Evolutionary conservation across 1,284 basidiomycete genomes (phyloP).

Genomic region (Clitocybe nebularis): DNA sequence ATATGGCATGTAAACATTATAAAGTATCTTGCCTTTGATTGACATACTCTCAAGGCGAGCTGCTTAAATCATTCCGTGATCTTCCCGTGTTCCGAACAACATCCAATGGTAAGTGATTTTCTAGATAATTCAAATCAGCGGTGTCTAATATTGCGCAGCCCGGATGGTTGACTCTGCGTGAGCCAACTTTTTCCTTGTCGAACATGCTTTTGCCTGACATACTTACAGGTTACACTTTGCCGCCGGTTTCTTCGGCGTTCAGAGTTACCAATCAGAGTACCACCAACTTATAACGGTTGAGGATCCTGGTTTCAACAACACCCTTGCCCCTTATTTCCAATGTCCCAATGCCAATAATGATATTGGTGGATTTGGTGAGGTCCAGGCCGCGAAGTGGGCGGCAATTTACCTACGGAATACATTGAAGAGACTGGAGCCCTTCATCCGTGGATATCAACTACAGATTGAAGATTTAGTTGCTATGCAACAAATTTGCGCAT

Average conservation of each 20-base stretch:
- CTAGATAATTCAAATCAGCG: neutral
- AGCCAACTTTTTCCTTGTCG: neutral
- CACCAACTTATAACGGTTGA: constrained; percentile 53
- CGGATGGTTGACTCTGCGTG: neutral
- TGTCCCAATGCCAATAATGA: constrained; percentile 40
- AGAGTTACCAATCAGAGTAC: constrained; percentile 40
- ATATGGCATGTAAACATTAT: constrained; percentile 48
- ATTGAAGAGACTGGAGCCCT: constrained; percentile 40
- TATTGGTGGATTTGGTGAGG: constrained; percentile 24
- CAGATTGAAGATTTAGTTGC: constrained; percentile 39
- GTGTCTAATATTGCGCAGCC: neutral
- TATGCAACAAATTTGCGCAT: constrained; percentile 55
- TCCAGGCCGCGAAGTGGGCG: constrained; percentile 41
- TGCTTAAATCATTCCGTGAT: constrained; percentile 48
- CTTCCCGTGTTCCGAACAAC: constrained; percentile 62
- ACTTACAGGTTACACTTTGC: constrained; percentile 44
- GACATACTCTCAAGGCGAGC: no score
- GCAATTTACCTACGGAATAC: constrained; percentile 51
- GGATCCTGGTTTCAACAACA: constrained; percentile 49
- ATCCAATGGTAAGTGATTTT: constrained; percentile 39
- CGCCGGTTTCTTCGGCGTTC: constrained; percentile 60
- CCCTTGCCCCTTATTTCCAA: constrained; percentile 48
- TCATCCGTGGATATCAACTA: constrained; percentile 48
- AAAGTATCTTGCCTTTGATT: no score
- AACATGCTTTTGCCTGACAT: neutral